phyloP scores from a whole-genome alignment of 1,284 basidiomycete genomes.

The Ganoderma multipileum region DNA sequence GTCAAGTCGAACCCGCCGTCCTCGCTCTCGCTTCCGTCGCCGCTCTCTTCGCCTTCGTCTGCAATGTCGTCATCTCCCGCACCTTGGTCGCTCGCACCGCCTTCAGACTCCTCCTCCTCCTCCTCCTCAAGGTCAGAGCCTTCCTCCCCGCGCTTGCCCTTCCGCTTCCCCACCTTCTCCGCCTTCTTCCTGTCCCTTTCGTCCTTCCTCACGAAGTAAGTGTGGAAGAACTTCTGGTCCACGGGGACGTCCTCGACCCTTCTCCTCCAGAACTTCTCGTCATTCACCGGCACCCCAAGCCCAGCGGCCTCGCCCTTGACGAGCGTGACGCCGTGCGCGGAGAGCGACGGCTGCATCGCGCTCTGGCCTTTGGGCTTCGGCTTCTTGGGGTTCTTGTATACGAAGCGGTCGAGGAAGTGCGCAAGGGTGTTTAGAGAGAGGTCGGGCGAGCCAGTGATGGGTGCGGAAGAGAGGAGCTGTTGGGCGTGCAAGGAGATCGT shows the following conservation, averaged over 20 bases:
- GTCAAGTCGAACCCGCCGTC: conserved; percentile 41
- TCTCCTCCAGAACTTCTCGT: conserved; percentile 80
- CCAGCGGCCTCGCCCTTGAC: conserved; percentile 67
- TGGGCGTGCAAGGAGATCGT: conserved; percentile 87
- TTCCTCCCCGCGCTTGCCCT: conserved; percentile 42
- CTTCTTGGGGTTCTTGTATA: conserved; percentile 98
- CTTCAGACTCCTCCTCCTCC: conserved; percentile 33
- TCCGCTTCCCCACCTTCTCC: conserved; percentile 52
- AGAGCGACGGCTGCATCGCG: conserved; percentile 95
- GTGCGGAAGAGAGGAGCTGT: conserved; percentile 77
- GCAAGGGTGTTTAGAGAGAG: conserved; percentile 93
- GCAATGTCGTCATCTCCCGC: conserved; percentile 32
- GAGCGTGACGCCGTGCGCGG: conserved; percentile 74
- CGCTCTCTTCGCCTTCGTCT: conserved; percentile 37
- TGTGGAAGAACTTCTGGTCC: conserved; percentile 84
- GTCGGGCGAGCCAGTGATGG: conserved; percentile 85
- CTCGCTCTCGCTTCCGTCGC: conserved; percentile 36
- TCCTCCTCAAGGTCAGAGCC: conserved; percentile 30
- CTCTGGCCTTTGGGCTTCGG: conserved; percentile 76
- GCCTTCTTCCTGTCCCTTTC: conserved; percentile 57
- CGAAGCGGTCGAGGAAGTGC: conserved; percentile 66
- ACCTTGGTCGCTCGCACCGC: conserved; percentile 44
- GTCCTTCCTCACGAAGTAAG: conserved; percentile 70
- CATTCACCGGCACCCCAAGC: conserved; percentile 70
- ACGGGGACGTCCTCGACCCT: conserved; percentile 81